Base-by-base conservation (phyloP, 2,329 filamentous ascomycete species). In the Tolypocladium cylindrosporum region DNA sequence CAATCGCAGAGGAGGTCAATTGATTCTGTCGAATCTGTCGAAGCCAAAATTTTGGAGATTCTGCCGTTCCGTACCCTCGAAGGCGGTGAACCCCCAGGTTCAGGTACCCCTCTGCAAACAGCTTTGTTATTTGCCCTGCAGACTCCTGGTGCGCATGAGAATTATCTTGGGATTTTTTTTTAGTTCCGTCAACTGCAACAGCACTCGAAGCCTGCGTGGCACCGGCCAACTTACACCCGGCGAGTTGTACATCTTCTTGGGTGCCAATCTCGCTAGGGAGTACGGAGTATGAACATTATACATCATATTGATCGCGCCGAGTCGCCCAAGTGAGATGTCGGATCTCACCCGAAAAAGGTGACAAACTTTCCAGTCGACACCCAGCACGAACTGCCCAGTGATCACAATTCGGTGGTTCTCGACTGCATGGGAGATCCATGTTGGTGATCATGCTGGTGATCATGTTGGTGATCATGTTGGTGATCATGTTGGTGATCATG, bases 21-120 rank as follows among this genome's bases (percentile, higher is more conserved):
- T 45, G 42, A 24, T 27, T 43, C 16, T 19, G 21, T 31, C 19
- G 37, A 42, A 40, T 34, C 34, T 10, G 27, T 40, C 27, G 39
- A 45, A 27, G 13, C 52, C 53, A 27, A 61, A 66, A 61, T 60
- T 66, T 67, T 65, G 58, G 52, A 50, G 55, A 62, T 67, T 67
- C 64, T 66, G 64, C 65, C 62, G 37, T 27, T 19, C 64, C 62
- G 37, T 27, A 11, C 51, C 42, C 52, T 31, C 34, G 24, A 61
- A 56, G 57, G 66, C 66, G 63, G 55, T 70, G 63, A 56, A 48
- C 16, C 4, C 4, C 14, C 10, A 31, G 40, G 54, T 24, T 34
- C n/a, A 19, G n/a, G 24, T 48, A 24, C 45, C 45, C 43, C 45
- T 48, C 24, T 34, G 7, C 27, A 31, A 31, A 19, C 14, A 34